Evolutionary conservation across 2,329 filamentous ascomycete species (phyloP).

Genomic region (Scedosporium minutisporum): DNA sequence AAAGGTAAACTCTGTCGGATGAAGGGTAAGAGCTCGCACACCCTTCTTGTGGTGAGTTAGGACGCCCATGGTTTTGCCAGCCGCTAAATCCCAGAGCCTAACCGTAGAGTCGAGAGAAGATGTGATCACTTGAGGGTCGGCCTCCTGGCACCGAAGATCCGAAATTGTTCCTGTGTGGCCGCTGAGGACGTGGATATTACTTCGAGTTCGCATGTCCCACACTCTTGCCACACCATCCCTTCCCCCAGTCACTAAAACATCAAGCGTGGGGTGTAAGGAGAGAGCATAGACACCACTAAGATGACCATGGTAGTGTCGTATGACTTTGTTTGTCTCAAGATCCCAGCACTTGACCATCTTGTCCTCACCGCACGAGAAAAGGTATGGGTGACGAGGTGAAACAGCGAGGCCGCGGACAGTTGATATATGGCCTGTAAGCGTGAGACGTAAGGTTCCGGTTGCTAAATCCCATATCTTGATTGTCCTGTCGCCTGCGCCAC

Average conservation of each 20-base stretch:
- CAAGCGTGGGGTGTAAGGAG: constrained; percentile 84
- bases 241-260: constrained; percentile 89
- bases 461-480: constrained; percentile 99
- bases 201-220: constrained; percentile 96
- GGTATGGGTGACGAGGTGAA: constrained; percentile 85
- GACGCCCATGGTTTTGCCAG: constrained; percentile 91
- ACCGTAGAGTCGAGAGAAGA: constrained; percentile 89
- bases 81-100: constrained; percentile 88
- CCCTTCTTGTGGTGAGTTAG: constrained; percentile 98
- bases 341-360: constrained; percentile 99
- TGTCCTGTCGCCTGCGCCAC: constrained; percentile 86
- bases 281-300: constrained; percentile 92
- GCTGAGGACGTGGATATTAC: constrained; percentile 85
- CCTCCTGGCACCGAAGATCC: constrained; percentile 86
- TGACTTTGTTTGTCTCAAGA: constrained; percentile 98
- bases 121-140: constrained; percentile 90
- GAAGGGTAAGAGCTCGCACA: constrained; percentile 71
- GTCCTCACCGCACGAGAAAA: constrained; percentile 96
- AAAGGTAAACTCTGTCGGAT: constrained; percentile 93
- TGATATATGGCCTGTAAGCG: constrained; percentile 87
- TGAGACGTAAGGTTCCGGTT: constrained; percentile 72
- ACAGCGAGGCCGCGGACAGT: constrained; percentile 88
- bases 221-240: constrained; percentile 90
- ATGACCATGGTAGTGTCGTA: constrained; percentile 94
- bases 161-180: constrained; percentile 89